phyloP scores from a whole-genome alignment of 108 stramenopile genomes.

The Seminavis robusta region DNA sequence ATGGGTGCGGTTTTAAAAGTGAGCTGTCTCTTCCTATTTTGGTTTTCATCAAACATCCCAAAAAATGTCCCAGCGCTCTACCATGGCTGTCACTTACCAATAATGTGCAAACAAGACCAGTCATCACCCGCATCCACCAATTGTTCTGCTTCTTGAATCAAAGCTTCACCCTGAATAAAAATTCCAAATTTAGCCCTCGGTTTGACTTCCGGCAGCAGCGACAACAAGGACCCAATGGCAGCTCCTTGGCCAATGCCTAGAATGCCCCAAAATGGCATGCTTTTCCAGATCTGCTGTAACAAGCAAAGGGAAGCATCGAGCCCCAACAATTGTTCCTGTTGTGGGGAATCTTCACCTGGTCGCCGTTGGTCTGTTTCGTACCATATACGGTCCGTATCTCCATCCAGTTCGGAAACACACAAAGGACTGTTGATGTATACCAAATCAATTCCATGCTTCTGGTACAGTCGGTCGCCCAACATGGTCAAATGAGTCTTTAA shows the following conservation, averaged over 20 bases:
- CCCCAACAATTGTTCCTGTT: constrained; percentile 13
- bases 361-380: constrained; percentile 5
- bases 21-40: too few relatives aligned
- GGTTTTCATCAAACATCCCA: too few relatives aligned
- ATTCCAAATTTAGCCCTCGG: constrained; percentile 23
- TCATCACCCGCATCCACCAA: constrained; percentile 15
- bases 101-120: constrained; percentile 38
- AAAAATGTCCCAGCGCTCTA: too few relatives aligned
- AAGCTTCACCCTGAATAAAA: constrained; percentile 28
- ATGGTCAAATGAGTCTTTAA: constrained; percentile 35
- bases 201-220: constrained; percentile 27
- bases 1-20: too few relatives aligned
- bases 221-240: constrained; percentile 57
- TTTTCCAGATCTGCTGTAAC: constrained; percentile 72
- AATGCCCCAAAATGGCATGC: constrained; percentile 71
- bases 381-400: constrained; percentile 10
- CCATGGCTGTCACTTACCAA: constrained; percentile 12
- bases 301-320: constrained; percentile 79
- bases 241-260: constrained; percentile 78
- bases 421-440: constrained; percentile 76
- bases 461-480: constrained; percentile 63
- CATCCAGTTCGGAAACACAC: constrained; percentile 6
- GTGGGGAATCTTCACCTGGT: not conserved
- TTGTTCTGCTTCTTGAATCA: constrained; percentile 31
- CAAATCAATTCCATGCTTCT: constrained; percentile 75